Evolutionary conservation across 2,329 filamentous ascomycete genomes (phyloP).

Genomic region (Phyllosticta capitalensis): DNA sequence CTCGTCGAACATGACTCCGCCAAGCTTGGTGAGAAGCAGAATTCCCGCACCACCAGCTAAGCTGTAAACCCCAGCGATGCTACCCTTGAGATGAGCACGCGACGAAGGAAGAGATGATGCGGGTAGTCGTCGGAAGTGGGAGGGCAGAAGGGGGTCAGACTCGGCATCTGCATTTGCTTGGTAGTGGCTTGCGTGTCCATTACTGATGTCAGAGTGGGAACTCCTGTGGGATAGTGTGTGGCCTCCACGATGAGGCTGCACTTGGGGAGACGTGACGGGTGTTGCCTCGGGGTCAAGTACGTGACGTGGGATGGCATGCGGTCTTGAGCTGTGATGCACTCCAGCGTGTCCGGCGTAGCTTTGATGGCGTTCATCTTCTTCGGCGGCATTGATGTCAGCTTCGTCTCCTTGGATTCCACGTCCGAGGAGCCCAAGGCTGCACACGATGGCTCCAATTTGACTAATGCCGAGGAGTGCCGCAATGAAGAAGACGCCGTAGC

Average conservation of each 20-base stretch:
- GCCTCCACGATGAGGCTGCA: conserved; percentile 21
- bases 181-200: not conserved
- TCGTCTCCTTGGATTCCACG: conserved; percentile 58
- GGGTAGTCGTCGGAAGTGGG: conserved; percentile 7
- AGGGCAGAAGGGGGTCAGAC: conserved; percentile 11
- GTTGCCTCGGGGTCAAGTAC: conserved; percentile 10
- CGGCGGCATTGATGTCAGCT: conserved; percentile 10
- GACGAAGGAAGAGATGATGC: conserved; percentile 14
- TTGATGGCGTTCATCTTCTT: conserved; percentile 3
- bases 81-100: conserved; percentile 67
- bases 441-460: conserved; percentile 94
- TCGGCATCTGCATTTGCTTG: not conserved
- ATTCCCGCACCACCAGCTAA: conserved; percentile 86
- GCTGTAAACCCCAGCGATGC: conserved; percentile 89
- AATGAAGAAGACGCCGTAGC: conserved; percentile 60
- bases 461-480: conserved; percentile 78
- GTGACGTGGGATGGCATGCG: not conserved
- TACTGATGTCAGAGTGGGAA: not conserved
- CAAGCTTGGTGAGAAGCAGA: conserved; percentile 79
- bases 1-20: conserved; percentile 75
- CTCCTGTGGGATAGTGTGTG: conserved; percentile 12
- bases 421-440: conserved; percentile 80
- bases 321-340: not conserved
- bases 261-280: conserved; percentile 15
- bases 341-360: not conserved